Conservation (phyloP, 768 basidiomycete species). For the Leccinum obscurum region DNA sequence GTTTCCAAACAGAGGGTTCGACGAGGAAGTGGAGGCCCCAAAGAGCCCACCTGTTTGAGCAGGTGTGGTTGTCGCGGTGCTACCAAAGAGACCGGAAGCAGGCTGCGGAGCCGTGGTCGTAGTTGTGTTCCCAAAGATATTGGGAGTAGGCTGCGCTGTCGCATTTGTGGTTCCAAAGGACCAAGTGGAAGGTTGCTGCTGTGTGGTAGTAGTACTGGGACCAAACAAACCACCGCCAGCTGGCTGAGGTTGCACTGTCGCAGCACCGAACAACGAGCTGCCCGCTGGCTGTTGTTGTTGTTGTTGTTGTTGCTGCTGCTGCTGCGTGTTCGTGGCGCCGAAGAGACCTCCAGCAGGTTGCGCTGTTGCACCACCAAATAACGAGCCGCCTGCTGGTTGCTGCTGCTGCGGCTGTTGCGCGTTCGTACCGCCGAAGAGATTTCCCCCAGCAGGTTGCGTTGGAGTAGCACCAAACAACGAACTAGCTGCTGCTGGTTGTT, state of each 20-base stretch:
- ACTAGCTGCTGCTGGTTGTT: background rate
- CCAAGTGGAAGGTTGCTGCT: constrained; percentile 23
- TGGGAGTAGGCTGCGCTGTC: constrained; percentile 18
- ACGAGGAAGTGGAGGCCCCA: constrained; percentile 26
- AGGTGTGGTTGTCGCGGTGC: constrained; percentile 19
- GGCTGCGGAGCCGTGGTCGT: constrained; percentile 16
- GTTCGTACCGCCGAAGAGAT: constrained; percentile 17
- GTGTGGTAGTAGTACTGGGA: constrained; percentile 11
- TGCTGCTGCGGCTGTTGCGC: background rate
- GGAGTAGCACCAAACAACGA: constrained; percentile 23
- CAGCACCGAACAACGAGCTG: constrained; percentile 21
- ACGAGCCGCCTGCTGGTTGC: background rate
- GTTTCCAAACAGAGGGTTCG: constrained; percentile 39
- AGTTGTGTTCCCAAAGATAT: constrained; percentile 23
- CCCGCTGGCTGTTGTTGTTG: background rate
- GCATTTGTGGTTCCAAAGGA: constrained; percentile 28
- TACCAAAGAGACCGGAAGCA: constrained; percentile 31
- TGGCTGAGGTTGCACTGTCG: constrained; percentile 22
- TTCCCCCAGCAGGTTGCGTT: constrained; percentile 20
- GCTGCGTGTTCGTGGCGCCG: constrained; percentile 19
- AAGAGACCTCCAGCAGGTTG: background rate
- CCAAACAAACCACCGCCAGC: constrained; percentile 23
- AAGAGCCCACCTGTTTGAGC: constrained; percentile 26
- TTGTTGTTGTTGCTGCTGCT: constrained; percentile 19
- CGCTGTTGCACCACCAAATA: background rate